A percentile compares a stretch with the other conserved stretches of the same genome.
Conservation (phyloP, 2,329 filamentous ascomycete genomes). For the Aspergillus candidus region DNA sequence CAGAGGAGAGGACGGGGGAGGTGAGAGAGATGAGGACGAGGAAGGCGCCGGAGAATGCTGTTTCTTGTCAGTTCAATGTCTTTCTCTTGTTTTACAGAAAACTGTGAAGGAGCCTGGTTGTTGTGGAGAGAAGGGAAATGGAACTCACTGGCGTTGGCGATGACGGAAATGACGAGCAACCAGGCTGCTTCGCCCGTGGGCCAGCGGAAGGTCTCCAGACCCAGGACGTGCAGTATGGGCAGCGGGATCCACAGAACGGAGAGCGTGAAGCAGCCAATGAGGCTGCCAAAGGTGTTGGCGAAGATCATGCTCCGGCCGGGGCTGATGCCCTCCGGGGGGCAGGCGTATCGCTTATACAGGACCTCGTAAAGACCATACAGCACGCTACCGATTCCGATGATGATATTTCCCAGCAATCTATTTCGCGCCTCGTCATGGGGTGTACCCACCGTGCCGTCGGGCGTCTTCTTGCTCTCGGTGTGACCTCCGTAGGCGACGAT, state of each 20-base stretch:
- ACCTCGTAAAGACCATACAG: constrained; percentile 97
- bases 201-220: constrained; percentile 75
- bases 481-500: constrained; percentile 92
- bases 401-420: constrained; percentile 75
- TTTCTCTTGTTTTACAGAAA: no score
- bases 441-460: constrained; percentile 30
- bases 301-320: constrained; percentile 92
- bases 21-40: constrained; percentile 89
- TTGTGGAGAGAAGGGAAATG: background rate
- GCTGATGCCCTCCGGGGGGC: constrained; percentile 81
- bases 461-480: constrained; percentile 44
- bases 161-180: constrained; percentile 71
- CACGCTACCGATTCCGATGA: constrained; percentile 86
- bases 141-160: constrained; percentile 71
- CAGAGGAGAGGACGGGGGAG: constrained; percentile 83
- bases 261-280: constrained; percentile 83
- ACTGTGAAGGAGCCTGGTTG: no score
- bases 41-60: constrained; percentile 82
- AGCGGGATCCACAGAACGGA: constrained; percentile 86
- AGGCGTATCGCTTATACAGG: constrained; percentile 87
- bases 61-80: background rate
- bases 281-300: constrained; percentile 81
- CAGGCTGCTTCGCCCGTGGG: constrained; percentile 71
- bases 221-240: constrained; percentile 71
- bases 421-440: constrained; percentile 54